Percentiles rank a stretch among this genome's conserved stretches.
These are phyloP conservation scores for Rhododendron ovatum DNA, from an alignment of 148 eudicot genomes.

Conservation along the genomic window DNA sequence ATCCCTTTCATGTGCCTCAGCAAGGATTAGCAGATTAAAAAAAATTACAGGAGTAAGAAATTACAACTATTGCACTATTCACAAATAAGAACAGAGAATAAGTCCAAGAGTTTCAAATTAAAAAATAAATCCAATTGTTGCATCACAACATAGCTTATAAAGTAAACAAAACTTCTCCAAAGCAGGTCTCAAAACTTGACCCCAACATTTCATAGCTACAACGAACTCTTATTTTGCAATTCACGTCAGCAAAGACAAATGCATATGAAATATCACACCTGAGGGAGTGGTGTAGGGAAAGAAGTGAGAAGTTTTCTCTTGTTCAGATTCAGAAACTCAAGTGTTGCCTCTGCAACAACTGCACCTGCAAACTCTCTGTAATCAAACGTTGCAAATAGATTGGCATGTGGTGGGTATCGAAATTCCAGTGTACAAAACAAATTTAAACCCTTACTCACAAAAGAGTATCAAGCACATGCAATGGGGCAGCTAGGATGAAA, in stretches of 20 bases:
- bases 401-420: constrained; percentile 5
- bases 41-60: not conserved
- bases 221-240: not conserved
- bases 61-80: not conserved
- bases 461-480: not conserved
- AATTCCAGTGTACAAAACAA: not conserved
- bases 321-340: constrained; percentile 62
- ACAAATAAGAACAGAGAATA: not conserved
- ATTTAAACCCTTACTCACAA: not conserved
- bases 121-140: not conserved
- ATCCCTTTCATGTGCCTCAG: not conserved
- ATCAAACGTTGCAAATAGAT: constrained; percentile 17
- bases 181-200: not conserved
- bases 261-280: constrained; percentile 38
- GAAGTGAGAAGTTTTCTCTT: constrained; percentile 60
- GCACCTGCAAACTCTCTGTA: constrained; percentile 97
- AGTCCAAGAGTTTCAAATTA: not conserved
- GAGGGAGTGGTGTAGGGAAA: constrained; percentile 75
- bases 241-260: not conserved
- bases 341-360: constrained; percentile 81
- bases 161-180: not conserved
- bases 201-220: not conserved
- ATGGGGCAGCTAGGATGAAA: not conserved
- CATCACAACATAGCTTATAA: not conserved
- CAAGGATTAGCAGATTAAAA: not conserved